These are phyloP conservation scores for Cercospora berteroae DNA, from an alignment of 2,329 filamentous ascomycete genomes.

Conservation along the genomic window DNA sequence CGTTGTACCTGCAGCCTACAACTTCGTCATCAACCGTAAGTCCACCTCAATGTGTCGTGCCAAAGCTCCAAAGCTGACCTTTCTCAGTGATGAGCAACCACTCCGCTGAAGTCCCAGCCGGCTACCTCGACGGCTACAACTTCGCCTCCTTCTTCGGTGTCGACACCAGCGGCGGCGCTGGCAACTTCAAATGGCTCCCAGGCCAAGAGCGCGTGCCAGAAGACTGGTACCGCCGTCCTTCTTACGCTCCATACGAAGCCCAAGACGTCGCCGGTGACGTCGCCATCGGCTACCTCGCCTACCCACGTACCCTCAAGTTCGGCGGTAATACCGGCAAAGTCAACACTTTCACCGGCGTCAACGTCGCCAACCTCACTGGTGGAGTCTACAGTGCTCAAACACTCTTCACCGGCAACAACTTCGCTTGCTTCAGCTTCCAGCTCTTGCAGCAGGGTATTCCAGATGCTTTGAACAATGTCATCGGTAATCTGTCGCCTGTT, in stretches of 20 bases:
- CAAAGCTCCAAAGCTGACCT: conserved; percentile 21
- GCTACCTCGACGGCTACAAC: conserved; percentile 27
- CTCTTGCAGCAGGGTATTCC: conserved; percentile 38
- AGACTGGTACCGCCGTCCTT: conserved; percentile 27
- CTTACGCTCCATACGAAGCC: conserved; percentile 22
- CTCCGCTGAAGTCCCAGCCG: conserved; percentile 21
- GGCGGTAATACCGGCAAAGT: conserved; percentile 38
- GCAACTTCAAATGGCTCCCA: conserved; percentile 20
- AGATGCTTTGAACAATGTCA: conserved; percentile 22
- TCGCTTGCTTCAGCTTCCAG: conserved; percentile 27
- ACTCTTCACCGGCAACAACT: conserved; percentile 21
- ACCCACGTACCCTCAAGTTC: conserved; percentile 25
- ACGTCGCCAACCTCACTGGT: conserved; percentile 39
- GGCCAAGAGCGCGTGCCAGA: conserved; percentile 30
- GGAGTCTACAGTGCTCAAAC: conserved; percentile 43
- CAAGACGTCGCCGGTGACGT: conserved; percentile 22
- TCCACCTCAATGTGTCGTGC: background rate
- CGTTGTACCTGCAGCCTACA: conserved; percentile 31
- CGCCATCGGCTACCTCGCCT: conserved; percentile 17
- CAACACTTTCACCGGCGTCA: conserved; percentile 39
- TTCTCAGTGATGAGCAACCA: conserved; percentile 26
- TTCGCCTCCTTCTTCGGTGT: conserved; percentile 29
- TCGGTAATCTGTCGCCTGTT: conserved; percentile 21
- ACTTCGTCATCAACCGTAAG: conserved; percentile 30
- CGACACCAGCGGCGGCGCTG: conserved; percentile 17